A percentile compares a stretch with the other conserved stretches of the same genome.
phyloP scores from a whole-genome alignment of 2,329 filamentous ascomycete species.

The Alternaria infectoria region DNA sequence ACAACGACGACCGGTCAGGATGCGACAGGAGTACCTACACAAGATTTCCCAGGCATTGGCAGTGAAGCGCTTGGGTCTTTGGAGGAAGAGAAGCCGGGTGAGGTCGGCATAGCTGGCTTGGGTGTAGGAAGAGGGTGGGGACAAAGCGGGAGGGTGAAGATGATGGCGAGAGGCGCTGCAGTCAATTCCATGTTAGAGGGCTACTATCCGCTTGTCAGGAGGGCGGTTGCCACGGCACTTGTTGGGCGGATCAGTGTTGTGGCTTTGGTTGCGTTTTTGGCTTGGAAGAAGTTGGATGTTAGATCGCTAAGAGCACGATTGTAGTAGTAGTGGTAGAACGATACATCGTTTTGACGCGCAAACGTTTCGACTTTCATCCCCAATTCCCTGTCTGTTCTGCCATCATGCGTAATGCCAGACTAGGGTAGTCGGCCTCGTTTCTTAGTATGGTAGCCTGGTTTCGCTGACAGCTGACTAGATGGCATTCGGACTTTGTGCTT shows the following conservation, averaged over 20 bases:
- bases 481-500: not conserved
- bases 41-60: slow-evolving; percentile 32
- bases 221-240: slow-evolving; percentile 54
- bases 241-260: slow-evolving; percentile 43
- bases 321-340: no score
- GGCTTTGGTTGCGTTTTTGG: slow-evolving; percentile 26
- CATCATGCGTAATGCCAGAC: no score
- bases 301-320: not conserved
- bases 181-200: slow-evolving; percentile 59
- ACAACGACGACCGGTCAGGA: slow-evolving; percentile 1
- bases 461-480: no score
- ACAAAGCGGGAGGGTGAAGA: slow-evolving; percentile 42
- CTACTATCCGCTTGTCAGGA: slow-evolving; percentile 59
- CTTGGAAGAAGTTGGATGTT: slow-evolving; percentile 26
- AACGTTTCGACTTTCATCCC: no score
- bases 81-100: slow-evolving; percentile 45
- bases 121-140: slow-evolving; percentile 52
- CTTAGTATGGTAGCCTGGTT: no score
- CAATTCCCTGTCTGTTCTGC: no score
- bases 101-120: slow-evolving; percentile 54
- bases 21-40: slow-evolving; percentile 26
- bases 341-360: no score
- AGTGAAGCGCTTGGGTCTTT: slow-evolving; percentile 30
- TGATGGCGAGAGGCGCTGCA: slow-evolving; percentile 48
- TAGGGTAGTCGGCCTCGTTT: no score